Conservation (phyloP, 202 grass and related monocot genomes). For the Panicum hallii region DNA sequence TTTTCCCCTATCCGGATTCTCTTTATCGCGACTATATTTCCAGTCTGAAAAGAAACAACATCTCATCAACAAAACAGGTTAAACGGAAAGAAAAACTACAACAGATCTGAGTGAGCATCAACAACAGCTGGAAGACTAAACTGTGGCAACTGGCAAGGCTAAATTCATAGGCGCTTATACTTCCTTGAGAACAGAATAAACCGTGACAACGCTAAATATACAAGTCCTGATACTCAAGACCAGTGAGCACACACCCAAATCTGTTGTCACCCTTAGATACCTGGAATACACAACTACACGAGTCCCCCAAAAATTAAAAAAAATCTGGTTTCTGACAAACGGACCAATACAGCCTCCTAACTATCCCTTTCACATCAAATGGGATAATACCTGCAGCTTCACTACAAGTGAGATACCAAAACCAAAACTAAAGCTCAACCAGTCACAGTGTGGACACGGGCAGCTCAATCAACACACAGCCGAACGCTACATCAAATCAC, state of each 20-base stretch:
- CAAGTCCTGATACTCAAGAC: neutral
- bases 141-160: neutral
- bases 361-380: neutral
- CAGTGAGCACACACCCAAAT: neutral
- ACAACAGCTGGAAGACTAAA: neutral
- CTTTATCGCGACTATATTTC: conserved; percentile 88
- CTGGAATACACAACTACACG: neutral
- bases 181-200: conserved; percentile 4
- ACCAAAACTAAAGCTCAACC: neutral
- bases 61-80: conserved; percentile 31
- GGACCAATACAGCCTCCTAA: neutral
- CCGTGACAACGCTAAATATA: neutral
- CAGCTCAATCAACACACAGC: conserved; percentile 4
- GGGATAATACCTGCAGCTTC: neutral
- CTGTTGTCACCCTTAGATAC: neutral
- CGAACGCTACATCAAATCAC: conserved; percentile 17
- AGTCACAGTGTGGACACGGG: neutral
- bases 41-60: conserved; percentile 69
- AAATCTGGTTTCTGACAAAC: neutral
- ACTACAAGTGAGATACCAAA: neutral
- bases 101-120: conserved; percentile 7
- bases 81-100: neutral
- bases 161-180: neutral
- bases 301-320: neutral
- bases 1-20: conserved; percentile 85